phyloP scores from a whole-genome alignment of 352 stramenopile species.

The Globisporangium viniferum region DNA sequence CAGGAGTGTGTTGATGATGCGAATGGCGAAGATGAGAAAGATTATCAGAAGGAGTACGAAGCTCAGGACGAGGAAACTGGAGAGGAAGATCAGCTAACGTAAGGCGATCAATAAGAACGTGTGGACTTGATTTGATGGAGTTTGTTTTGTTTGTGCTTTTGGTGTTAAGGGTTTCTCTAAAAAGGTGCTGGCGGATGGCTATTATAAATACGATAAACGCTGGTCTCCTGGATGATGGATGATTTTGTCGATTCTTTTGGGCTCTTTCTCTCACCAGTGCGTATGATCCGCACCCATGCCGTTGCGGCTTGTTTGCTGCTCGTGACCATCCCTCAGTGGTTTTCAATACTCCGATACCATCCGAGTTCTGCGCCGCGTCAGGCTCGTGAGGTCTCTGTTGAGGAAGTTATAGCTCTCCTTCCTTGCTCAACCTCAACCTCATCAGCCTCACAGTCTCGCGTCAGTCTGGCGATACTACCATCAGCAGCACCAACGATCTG shows the following conservation, averaged over 20 bases:
- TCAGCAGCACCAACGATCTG: no score
- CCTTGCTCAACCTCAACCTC: background rate
- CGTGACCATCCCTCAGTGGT: no score
- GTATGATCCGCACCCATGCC: background rate
- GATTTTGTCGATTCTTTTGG: background rate
- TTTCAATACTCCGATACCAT: no score
- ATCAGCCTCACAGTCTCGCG: background rate
- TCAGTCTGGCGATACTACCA: no score
- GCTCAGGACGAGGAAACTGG: constrained; percentile 9
- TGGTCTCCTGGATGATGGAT: background rate
- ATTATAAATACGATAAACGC: constrained; percentile 27
- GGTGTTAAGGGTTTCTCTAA: constrained; percentile 1
- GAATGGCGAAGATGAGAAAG: background rate
- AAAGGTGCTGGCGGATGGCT: background rate
- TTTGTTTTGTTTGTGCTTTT: background rate
- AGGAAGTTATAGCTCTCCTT: constrained; percentile 1
- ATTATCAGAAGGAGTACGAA: constrained; percentile 7
- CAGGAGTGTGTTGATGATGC: background rate
- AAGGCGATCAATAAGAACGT: background rate
- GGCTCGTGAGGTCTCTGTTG: background rate
- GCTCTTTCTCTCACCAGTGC: background rate
- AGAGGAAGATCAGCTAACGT: background rate
- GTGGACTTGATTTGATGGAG: background rate
- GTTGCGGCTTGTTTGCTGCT: no score
- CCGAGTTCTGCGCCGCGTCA: no score